These are phyloP conservation scores for Lagenaria siceraria DNA, from an alignment of 306 rosid species.

Conservation along the genomic window DNA sequence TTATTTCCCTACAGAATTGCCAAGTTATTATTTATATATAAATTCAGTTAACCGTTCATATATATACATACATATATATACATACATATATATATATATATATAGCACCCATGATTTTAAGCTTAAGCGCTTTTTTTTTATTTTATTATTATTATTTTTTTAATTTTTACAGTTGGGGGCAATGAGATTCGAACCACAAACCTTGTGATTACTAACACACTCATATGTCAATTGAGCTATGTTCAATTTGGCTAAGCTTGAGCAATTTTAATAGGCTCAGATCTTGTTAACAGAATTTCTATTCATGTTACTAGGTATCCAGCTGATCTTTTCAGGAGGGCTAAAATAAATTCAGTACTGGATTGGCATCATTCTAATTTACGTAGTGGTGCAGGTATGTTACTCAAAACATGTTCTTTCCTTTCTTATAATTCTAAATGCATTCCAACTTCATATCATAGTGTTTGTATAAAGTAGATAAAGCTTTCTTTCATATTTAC, in stretches of 20 bases:
- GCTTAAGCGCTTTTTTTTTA: too few species aligned
- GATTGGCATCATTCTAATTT: constrained; percentile 87
- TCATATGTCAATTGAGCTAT: too few species aligned
- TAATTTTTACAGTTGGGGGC: too few species aligned
- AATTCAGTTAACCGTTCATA: not conserved
- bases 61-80: too few species aligned
- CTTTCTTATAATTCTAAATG: not conserved
- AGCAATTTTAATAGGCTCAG: not conserved
- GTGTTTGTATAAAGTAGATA: not conserved
- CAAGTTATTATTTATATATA: not conserved
- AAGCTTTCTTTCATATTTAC: not conserved
- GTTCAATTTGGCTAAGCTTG: too few species aligned
- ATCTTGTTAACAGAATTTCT: not conserved
- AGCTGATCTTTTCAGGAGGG: constrained; percentile 68
- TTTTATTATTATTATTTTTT: too few species aligned
- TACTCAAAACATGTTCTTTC: not conserved
- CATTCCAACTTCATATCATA: not conserved
- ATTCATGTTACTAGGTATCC: constrained; percentile 58
- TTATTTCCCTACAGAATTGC: not conserved
- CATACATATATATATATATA: not conserved
- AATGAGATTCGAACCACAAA: too few species aligned
- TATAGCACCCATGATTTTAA: not conserved
- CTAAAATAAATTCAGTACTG: constrained; percentile 63
- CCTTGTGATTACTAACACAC: too few species aligned
- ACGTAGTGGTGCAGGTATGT: constrained; percentile 66